Conservation (phyloP, 495 filamentous ascomycete genomes). For the Aspergillus steynii region DNA sequence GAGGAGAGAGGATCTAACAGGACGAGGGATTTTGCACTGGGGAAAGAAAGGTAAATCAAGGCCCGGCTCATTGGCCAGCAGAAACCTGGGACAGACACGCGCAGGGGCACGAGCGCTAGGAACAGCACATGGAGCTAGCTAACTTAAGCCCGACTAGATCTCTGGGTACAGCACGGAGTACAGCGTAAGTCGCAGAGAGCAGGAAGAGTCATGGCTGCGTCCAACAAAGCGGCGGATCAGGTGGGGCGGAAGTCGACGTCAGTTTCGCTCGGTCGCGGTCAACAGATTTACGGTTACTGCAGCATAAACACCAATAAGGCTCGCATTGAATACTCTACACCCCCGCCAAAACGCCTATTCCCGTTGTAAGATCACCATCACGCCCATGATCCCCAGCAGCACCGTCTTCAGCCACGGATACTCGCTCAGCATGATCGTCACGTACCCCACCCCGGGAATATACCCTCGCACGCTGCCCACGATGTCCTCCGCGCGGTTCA, state of each 20-base stretch:
- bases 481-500: constrained; percentile 82
- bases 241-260: constrained; percentile 33
- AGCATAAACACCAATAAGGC: no score
- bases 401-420: constrained; percentile 97
- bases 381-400: constrained; percentile 90
- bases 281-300: no score
- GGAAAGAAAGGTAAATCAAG: neutral
- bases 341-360: neutral
- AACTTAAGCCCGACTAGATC: neutral
- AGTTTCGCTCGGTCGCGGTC: neutral
- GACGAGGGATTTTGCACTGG: neutral
- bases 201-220: neutral
- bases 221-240: constrained; percentile 24
- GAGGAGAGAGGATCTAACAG: neutral
- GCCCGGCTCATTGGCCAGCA: neutral
- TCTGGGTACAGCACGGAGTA: no score
- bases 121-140: neutral
- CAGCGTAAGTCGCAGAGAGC: neutral
- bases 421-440: constrained; percentile 94
- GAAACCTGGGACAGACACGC: neutral
- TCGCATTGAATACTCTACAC: neutral
- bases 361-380: constrained; percentile 85
- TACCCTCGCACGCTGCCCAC: constrained; percentile 94
- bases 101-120: neutral
- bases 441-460: constrained; percentile 93